phyloP scores from a whole-genome alignment of 345 rosid genomes.

The Luvunga scandens region DNA sequence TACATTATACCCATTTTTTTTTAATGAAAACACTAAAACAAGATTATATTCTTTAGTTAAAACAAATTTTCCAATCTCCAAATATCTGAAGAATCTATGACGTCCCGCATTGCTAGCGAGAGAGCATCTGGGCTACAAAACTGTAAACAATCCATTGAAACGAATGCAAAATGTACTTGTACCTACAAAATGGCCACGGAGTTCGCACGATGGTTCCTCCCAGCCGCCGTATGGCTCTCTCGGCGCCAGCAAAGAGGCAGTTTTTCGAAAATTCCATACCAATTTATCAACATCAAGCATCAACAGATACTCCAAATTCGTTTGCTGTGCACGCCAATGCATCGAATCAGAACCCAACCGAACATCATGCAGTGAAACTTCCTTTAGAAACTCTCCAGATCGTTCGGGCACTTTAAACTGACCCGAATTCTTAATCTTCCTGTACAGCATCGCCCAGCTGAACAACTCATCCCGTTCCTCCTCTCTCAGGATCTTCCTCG shows the following conservation, averaged over 20 bases:
- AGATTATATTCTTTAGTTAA: too few relatives aligned
- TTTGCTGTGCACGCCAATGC: conserved; percentile 50
- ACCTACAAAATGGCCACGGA: conserved; percentile 65
- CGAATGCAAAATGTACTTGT: background rate
- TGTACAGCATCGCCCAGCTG: background rate
- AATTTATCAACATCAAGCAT: conserved; percentile 44
- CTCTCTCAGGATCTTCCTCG: conserved; percentile 42
- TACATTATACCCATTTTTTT: too few relatives aligned
- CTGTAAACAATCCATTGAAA: too few relatives aligned
- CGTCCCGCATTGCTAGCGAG: background rate
- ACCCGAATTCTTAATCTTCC: background rate
- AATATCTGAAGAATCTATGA: background rate
- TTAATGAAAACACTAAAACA: too few relatives aligned
- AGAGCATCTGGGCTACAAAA: background rate
- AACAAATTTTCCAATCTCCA: too few relatives aligned
- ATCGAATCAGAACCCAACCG: conserved; percentile 41
- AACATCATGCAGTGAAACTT: conserved; percentile 47
- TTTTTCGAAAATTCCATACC: conserved; percentile 58
- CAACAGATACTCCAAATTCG: conserved; percentile 52
- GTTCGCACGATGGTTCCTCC: conserved; percentile 34
- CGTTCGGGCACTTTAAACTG: background rate
- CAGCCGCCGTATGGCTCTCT: conserved; percentile 50
- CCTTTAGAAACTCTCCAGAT: conserved; percentile 34
- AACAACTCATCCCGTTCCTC: conserved; percentile 6
- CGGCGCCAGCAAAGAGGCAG: conserved; percentile 36